Evolutionary conservation across 2,329 filamentous ascomycete genomes (phyloP), one percentile per base, ranked within the genome.

Genomic region (Alternaria angustiovoidea): DNA sequence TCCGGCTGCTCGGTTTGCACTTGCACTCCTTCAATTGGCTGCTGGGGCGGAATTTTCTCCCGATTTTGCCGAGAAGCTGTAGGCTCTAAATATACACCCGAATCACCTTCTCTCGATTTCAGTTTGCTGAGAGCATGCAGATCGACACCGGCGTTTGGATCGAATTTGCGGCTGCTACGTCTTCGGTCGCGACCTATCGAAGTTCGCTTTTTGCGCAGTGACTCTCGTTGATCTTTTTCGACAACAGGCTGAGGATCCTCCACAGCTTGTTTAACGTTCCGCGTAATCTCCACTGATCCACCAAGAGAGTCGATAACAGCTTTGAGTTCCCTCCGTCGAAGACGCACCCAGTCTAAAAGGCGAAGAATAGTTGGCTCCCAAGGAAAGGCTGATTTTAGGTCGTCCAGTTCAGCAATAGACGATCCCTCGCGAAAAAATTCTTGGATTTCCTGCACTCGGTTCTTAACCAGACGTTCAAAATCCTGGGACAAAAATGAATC

Each of bases 331-430:
- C 72, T 66, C 32, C 78, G 75, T 20, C 84, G 79, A 7, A 68
- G 64, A 56, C 80, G 79, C 20, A 81, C 76, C 84, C 86, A 88
- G 18, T 78, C 67, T 1, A 82, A 73, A 6, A 82, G 70, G 8
- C 79, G 72, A 1, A 81, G 63, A 6, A 84, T 69, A 53, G 87
- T 85, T 3, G 74, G 66, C 0, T 78, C 66, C 85, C 86, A 88
- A 3, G 81, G 78, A 67, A 83, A 89, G 2, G 69, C 63, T 2
- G 73, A 69, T 36, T 80, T 36, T 7, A 36, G 1, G 1, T 36
- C 32, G 12, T 36, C 32, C 32, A 36, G 14, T 14, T 36, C 32
- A 16, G 14, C 32, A 36, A 7, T 16, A 14, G 32, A 14, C 32
- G 32, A 14, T 16, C 32, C 32, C 12, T 4, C 64, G 8, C 8